Percentiles rank a stretch among this genome's conserved stretches.
These are phyloP conservation scores for Evansstolkia leycettana DNA, from an alignment of 495 filamentous ascomycete species.

Conservation along the genomic window DNA sequence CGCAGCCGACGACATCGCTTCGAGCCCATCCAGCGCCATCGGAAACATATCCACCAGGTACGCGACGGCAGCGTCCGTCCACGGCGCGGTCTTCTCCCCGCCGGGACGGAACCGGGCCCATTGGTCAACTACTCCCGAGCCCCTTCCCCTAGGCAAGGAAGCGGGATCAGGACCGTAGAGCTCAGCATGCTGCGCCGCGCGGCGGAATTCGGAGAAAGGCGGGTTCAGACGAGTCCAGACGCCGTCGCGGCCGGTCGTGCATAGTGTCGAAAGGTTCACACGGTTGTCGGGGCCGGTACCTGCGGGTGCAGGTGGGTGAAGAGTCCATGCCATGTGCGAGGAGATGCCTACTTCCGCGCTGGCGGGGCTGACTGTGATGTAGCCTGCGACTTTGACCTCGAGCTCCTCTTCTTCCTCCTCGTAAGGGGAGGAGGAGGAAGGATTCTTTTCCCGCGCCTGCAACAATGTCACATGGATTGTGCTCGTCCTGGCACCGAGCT, in stretches of 20 bases:
- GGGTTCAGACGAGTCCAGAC: slow-evolving; percentile 19
- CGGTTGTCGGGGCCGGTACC: slow-evolving; percentile 12
- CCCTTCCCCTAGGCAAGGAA: slow-evolving; percentile 10
- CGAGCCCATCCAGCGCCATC: slow-evolving; percentile 38
- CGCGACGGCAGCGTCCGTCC: slow-evolving; percentile 42
- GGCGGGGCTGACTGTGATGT: slow-evolving; percentile 56
- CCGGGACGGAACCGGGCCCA: slow-evolving; percentile 45
- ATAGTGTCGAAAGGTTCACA: slow-evolving; percentile 18
- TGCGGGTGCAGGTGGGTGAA: slow-evolving; percentile 33
- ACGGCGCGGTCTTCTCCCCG: slow-evolving; percentile 30
- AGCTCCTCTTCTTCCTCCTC: slow-evolving; percentile 4
- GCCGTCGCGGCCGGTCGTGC: slow-evolving; percentile 23
- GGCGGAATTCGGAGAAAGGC: slow-evolving; percentile 36
- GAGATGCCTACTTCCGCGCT: slow-evolving; percentile 44
- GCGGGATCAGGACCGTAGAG: slow-evolving; percentile 40
- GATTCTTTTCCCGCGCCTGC: slow-evolving; percentile 23
- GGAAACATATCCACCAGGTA: slow-evolving; percentile 56
- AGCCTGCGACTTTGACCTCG: slow-evolving; percentile 52
- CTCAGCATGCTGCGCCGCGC: slow-evolving; percentile 39
- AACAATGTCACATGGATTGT: slow-evolving; percentile 56
- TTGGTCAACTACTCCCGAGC: slow-evolving; percentile 40
- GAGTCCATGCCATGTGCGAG: slow-evolving; percentile 37
- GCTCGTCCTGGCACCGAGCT: slow-evolving; percentile 58
- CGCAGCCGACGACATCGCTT: slow-evolving; percentile 16
- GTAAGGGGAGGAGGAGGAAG: no score